A percentile compares a stretch with the other conserved stretches of the same genome.
phyloP scores from a whole-genome alignment of 257 asterid species.

The Echites panduratus region DNA sequence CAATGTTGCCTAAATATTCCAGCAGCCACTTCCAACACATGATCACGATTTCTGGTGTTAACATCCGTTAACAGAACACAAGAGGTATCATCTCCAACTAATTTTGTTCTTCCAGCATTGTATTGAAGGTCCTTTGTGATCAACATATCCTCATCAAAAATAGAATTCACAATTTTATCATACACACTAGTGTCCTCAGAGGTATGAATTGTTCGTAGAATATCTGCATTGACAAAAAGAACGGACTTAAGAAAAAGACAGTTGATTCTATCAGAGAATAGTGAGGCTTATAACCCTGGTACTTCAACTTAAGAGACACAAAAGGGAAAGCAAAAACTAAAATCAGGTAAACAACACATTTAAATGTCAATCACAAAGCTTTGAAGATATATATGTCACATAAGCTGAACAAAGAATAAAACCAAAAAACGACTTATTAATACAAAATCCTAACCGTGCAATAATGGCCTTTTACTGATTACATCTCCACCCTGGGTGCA shows the following conservation, averaged over 20 bases:
- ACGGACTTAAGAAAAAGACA: constrained; percentile 9
- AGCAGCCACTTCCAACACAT: constrained; percentile 49
- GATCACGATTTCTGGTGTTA: constrained; percentile 63
- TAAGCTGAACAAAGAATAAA: not conserved
- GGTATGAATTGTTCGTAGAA: constrained; percentile 68
- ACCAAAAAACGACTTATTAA: not conserved
- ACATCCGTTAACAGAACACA: constrained; percentile 48
- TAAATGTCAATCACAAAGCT: not conserved
- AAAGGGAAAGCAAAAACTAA: not conserved
- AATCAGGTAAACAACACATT: not conserved
- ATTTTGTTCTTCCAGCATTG: constrained; percentile 51
- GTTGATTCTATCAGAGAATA: not conserved
- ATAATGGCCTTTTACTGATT: not conserved
- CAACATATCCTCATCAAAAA: constrained; percentile 64
- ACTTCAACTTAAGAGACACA: not conserved
- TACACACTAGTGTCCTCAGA: constrained; percentile 68
- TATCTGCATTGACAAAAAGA: constrained; percentile 46
- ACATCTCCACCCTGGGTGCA: no score
- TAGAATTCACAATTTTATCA: constrained; percentile 72
- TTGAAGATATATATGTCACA: not conserved
- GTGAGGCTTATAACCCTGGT: not conserved
- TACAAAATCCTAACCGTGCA: not conserved
- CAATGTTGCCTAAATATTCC: constrained; percentile 72
- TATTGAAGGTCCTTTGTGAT: constrained; percentile 43
- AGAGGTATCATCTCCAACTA: constrained; percentile 48